Conservation (phyloP, 176 grass and related monocot genomes). For the Elaeis guineensis region DNA sequence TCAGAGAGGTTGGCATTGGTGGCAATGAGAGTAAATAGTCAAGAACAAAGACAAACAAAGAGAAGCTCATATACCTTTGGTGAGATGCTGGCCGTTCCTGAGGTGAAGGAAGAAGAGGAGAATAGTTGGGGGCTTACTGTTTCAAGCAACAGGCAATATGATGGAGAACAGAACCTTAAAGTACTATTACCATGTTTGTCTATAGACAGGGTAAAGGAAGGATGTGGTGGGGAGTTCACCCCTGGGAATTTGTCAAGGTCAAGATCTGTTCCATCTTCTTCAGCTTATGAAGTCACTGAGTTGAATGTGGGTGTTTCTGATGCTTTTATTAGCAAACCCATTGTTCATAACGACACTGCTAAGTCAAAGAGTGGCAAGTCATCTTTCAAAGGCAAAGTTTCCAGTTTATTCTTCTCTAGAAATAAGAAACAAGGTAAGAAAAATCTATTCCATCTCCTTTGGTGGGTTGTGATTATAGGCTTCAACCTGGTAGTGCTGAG, state of each 20-base stretch:
- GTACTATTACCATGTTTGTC: conserved; percentile 22
- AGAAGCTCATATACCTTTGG: conserved; percentile 61
- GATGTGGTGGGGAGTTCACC: neutral
- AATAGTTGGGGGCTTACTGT: conserved; percentile 1
- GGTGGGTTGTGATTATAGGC: conserved; percentile 8
- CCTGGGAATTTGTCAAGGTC: conserved; percentile 39
- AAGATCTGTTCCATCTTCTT: conserved; percentile 54
- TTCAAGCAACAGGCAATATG: conserved; percentile 11
- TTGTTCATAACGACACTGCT: conserved; percentile 24
- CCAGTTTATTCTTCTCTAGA: conserved; percentile 71
- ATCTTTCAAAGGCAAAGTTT: conserved; percentile 71
- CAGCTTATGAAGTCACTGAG: conserved; percentile 26
- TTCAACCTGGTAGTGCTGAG: conserved; percentile 9
- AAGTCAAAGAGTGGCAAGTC: conserved; percentile 48
- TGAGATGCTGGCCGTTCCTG: conserved; percentile 76
- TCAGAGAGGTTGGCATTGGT: conserved; percentile 79
- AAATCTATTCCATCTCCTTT: conserved; percentile 20
- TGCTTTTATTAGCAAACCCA: conserved; percentile 1
- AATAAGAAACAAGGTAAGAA: conserved; percentile 41
- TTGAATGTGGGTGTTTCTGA: conserved; percentile 16
- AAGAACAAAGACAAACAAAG: conserved; percentile 44
- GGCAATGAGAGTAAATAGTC: conserved; percentile 30
- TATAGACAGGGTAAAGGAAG: neutral
- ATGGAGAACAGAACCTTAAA: conserved; percentile 22
- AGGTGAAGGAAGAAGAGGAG: conserved; percentile 42